These are phyloP conservation scores for Casuarina glauca DNA, from an alignment of 306 rosid species.

Conservation along the genomic window DNA sequence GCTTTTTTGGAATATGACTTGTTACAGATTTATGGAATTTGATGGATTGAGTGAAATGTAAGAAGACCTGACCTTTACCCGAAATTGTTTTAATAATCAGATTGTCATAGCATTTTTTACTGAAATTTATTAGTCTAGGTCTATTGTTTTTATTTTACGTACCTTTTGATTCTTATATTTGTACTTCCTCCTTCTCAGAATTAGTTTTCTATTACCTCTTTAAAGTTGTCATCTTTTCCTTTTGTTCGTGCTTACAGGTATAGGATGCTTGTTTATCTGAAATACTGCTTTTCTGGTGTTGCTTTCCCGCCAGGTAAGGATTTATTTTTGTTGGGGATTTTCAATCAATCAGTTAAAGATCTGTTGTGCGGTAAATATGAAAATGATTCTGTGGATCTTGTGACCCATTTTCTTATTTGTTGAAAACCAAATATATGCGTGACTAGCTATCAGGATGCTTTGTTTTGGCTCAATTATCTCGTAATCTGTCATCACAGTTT, in stretches of 20 bases:
- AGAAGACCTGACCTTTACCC: not conserved
- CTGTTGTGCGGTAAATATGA: not conserved
- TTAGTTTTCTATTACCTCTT: slow-evolving; percentile 27
- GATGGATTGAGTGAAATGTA: not conserved
- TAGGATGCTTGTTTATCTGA: slow-evolving; percentile 88
- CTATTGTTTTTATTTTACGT: too few species aligned
- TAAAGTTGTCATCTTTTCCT: slow-evolving; percentile 18
- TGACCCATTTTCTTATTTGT: not conserved
- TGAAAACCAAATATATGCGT: not conserved
- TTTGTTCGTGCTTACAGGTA: slow-evolving; percentile 55
- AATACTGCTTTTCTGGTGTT: slow-evolving; percentile 93
- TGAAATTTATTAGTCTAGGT: too few species aligned
- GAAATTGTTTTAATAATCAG: not conserved
- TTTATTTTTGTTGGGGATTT: slow-evolving; percentile 9
- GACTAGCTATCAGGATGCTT: not conserved
- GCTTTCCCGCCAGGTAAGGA: slow-evolving; percentile 94
- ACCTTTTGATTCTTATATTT: not conserved
- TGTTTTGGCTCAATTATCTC: slow-evolving; percentile 10
- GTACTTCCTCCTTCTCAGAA: slow-evolving; percentile 15
- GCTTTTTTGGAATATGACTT: not conserved
- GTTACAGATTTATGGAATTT: not conserved
- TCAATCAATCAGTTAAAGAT: slow-evolving; percentile 1
- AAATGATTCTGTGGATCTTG: slow-evolving; percentile 2
- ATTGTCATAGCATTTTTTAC: not conserved
- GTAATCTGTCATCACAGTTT: not conserved